Evolutionary conservation across 148 eudicot species (phyloP).

Genomic region (Rhododendron vialii): DNA sequence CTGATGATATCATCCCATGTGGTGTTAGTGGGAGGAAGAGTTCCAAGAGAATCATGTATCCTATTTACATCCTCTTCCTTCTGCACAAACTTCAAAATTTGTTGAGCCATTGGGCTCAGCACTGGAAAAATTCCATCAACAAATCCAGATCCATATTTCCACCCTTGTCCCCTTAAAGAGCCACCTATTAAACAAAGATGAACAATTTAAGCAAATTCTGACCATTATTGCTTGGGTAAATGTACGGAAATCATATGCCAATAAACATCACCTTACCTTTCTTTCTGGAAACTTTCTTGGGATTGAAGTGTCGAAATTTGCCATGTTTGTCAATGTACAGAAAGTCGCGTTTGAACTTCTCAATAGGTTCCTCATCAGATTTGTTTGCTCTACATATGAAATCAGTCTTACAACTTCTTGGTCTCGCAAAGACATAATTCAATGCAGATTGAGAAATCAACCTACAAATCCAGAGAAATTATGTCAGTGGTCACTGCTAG

Average conservation of each 20-base stretch:
- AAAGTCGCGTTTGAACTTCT: constrained; percentile 51
- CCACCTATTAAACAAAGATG: constrained; percentile 43
- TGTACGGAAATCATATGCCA: not conserved
- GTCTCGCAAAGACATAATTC: not conserved
- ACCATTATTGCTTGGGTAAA: not conserved
- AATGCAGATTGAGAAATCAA: not conserved
- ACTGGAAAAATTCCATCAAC: constrained; percentile 90
- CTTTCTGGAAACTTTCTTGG: constrained; percentile 72
- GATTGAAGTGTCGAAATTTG: constrained; percentile 47
- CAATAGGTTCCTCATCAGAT: constrained; percentile 30
- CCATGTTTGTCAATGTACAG: constrained; percentile 58
- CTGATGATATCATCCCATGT: constrained; percentile 79
- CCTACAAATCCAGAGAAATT: not conserved
- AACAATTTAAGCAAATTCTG: not conserved
- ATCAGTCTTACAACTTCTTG: not conserved
- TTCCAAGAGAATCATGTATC: constrained; percentile 57
- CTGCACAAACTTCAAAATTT: constrained; percentile 54
- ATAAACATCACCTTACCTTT: constrained; percentile 36
- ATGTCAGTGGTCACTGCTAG: not conserved
- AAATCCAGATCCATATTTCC: constrained; percentile 90
- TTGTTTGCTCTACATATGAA: not conserved
- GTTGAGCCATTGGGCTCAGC: constrained; percentile 61
- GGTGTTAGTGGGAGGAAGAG: constrained; percentile 57
- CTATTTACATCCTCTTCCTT: constrained; percentile 45
- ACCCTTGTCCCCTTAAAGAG: constrained; percentile 76